These are phyloP conservation scores for Yamadazyma paraphyllophila DNA, from an alignment of 805 yeast species.

Conservation along the genomic window DNA sequence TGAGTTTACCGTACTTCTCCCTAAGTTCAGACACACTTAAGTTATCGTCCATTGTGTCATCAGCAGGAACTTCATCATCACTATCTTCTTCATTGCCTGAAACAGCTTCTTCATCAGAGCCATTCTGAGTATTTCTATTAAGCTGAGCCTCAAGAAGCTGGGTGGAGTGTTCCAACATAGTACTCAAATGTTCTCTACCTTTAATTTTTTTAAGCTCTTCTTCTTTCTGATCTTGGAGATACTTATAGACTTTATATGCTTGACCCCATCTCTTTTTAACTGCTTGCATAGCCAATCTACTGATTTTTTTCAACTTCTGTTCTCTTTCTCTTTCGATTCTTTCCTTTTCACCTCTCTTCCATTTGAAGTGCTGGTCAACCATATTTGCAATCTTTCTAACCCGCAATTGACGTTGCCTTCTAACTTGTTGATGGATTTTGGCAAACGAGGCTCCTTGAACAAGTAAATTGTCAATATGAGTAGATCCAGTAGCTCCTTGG, in stretches of 20 bases:
- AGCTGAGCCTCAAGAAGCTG: constrained; percentile 84
- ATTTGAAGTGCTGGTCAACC: constrained; percentile 84
- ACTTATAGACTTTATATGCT: constrained; percentile 78
- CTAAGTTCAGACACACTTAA: constrained; percentile 56
- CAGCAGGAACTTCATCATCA: constrained; percentile 23
- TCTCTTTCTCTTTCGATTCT: constrained; percentile 74
- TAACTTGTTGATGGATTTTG: constrained; percentile 62
- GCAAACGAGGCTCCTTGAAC: constrained; percentile 75
- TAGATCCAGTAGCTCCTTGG: constrained; percentile 43
- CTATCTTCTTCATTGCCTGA: constrained; percentile 18
- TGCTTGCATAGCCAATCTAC: constrained; percentile 78
- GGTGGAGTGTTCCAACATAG: constrained; percentile 88
- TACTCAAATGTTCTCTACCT: constrained; percentile 83
- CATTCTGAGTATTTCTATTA: constrained; percentile 38
- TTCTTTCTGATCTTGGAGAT: constrained; percentile 70
- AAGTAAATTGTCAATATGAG: constrained; percentile 71
- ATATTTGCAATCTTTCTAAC: constrained; percentile 73
- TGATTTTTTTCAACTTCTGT: constrained; percentile 62
- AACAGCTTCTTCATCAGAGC: constrained; percentile 13
- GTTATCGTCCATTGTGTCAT: constrained; percentile 27
- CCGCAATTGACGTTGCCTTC: constrained; percentile 62
- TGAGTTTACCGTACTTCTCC: constrained; percentile 51
- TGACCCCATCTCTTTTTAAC: constrained; percentile 89
- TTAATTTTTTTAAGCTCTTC: constrained; percentile 76
- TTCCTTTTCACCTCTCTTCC: constrained; percentile 86